Base-by-base conservation (phyloP, 805 yeast genomes). In the Ogataea angusta region DNA sequence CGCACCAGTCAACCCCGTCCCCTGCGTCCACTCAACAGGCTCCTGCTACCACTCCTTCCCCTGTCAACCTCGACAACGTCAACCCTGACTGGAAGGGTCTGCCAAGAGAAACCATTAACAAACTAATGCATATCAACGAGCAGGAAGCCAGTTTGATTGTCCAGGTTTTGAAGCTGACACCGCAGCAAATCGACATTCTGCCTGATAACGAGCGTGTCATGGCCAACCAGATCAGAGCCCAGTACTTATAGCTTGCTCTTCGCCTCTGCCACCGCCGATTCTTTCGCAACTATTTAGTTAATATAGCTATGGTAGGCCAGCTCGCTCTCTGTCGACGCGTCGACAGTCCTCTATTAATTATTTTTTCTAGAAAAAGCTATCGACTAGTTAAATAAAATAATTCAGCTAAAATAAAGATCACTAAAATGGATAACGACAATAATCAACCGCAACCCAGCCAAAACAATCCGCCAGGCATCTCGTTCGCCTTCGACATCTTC, bases 61-160 rank as follows among this genome's bases (percentile, higher is more conserved):
- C 50, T 37, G 30, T 42, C 38, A 34, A 38, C 45, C 35, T 48
- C 40, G 49, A 38, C 25, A 38, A 37, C 31, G 32, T 56, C 16
- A 62, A 60, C 35, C 67, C 72, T 8, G 66, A 66, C 45, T 76
- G 80, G 80, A 58, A 73, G 8, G 62, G 67, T 19, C 60, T 78
- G 25, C 73, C 81, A 30, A 67, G 66, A 32, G 62, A 63, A 38
- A 70, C 82, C 3, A 72, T 70, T 43, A 63, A 64, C 15, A 81
- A 78, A 57, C 63, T 82, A 29, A 59, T 71, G 15, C 62, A 65
- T 19, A 60, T 82, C 46, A 73, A 80, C 8, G 73, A 71, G 25
- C 73, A 75, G 34, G 85, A 82, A 58, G 83, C 84, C 19, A 68
- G 69, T 40, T 62, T 75, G 50, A 68, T 76, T 30, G 76, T 73